These are phyloP conservation scores for Candolleomyces eurysporus DNA, from an alignment of 768 basidiomycete species.

Conservation along the genomic window DNA sequence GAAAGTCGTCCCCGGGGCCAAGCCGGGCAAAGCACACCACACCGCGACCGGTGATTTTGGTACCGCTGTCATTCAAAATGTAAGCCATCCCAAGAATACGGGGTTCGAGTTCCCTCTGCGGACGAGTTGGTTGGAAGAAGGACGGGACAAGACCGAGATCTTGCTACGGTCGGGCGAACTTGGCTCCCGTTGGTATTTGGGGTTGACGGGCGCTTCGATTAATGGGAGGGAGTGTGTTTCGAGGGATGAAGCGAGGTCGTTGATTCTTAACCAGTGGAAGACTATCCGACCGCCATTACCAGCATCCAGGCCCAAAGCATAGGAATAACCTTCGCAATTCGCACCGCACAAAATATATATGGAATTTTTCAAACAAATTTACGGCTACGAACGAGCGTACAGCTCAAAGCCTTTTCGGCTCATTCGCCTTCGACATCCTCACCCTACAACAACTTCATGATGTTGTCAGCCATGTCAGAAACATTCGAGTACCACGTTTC, in stretches of 20 bases:
- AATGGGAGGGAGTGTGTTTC: slow-evolving; percentile 1
- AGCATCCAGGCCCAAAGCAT: background rate
- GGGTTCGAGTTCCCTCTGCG: slow-evolving; percentile 4
- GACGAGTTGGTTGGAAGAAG: slow-evolving; percentile 6
- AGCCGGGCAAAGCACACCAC: background rate
- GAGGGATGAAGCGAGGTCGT: slow-evolving; percentile 2
- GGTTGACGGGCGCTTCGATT: background rate
- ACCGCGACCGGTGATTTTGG: background rate
- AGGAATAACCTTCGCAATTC: background rate
- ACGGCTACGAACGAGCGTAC: too few relatives aligned
- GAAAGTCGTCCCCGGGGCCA: background rate
- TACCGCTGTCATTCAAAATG: slow-evolving; percentile 5
- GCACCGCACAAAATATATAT: too few relatives aligned
- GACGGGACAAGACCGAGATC: background rate
- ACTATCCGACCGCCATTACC: background rate
- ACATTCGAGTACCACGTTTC: slow-evolving; percentile 24
- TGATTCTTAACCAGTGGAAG: slow-evolving; percentile 4
- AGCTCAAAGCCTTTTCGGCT: too few relatives aligned
- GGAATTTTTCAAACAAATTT: too few relatives aligned
- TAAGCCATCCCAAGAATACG: background rate
- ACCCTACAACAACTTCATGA: slow-evolving; percentile 23
- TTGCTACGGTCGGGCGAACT: background rate
- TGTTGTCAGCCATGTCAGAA: slow-evolving; percentile 18
- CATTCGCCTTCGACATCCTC: background rate
- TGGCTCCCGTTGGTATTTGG: background rate